phyloP scores from a whole-genome alignment of 441 rosid species.

The Croton laevigatus region DNA sequence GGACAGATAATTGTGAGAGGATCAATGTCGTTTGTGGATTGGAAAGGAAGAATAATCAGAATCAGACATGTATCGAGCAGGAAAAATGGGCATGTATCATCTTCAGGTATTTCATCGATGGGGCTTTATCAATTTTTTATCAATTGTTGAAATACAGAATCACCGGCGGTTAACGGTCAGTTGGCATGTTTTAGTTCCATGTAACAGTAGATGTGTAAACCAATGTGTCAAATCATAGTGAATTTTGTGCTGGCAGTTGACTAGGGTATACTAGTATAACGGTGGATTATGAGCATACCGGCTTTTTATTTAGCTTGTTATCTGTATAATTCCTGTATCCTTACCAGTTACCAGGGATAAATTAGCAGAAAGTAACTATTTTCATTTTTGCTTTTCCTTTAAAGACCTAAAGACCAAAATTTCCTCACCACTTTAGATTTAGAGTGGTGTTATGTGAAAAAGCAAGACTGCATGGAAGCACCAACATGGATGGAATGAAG shows the following conservation, averaged over 20 bases:
- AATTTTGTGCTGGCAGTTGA: conserved; percentile 19
- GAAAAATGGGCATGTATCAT: conserved; percentile 9
- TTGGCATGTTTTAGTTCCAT: conserved; percentile 15
- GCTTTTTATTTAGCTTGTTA: conserved; percentile 1
- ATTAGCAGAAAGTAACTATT: not conserved
- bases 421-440: not conserved
- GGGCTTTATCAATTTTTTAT: conserved; percentile 12
- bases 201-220: conserved; percentile 21
- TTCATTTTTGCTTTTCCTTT: not conserved
- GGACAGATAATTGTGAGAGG: conserved; percentile 10
- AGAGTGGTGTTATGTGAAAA: too few relatives aligned
- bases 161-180: conserved; percentile 14
- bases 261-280: conserved; percentile 1
- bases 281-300: conserved; percentile 8
- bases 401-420: not conserved
- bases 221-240: conserved; percentile 18
- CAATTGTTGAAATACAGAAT: conserved; percentile 19
- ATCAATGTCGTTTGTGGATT: not conserved
- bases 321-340: not conserved
- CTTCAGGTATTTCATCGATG: conserved; percentile 6
- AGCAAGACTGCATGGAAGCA: too few relatives aligned
- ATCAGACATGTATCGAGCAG: not conserved
- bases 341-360: not conserved
- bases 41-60: not conserved
- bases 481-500: too few relatives aligned